Percentiles rank a stretch among this genome's conserved stretches.
Conservation (phyloP, 2,329 filamentous ascomycete genomes). For the Alternaria incomplexa region DNA sequence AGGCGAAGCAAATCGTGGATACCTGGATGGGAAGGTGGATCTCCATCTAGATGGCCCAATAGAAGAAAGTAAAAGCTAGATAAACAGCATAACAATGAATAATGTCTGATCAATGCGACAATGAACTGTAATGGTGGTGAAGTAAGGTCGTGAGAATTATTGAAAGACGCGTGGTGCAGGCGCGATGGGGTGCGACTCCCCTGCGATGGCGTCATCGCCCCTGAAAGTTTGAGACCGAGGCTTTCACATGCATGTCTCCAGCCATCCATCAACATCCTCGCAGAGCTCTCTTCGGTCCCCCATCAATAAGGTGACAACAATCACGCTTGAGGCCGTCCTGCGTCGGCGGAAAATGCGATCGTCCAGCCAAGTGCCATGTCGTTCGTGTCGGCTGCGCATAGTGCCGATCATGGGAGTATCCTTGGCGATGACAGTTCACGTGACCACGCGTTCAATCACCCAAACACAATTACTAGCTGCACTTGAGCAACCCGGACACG, state of each 20-base stretch:
- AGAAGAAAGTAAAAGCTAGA: constrained; percentile 8
- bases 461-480: neutral
- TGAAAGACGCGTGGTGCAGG: neutral
- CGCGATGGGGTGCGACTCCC: neutral
- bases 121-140: neutral
- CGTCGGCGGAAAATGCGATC: neutral
- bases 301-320: neutral
- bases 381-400: neutral
- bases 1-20: constrained; percentile 68
- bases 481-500: neutral
- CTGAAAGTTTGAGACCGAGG: neutral
- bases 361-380: neutral
- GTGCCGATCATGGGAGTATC: neutral
- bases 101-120: neutral
- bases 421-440: neutral
- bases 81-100: neutral
- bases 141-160: neutral
- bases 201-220: constrained; percentile 1
- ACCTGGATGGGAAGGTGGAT: constrained; percentile 76
- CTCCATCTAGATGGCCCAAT: neutral
- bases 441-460: neutral
- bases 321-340: neutral
- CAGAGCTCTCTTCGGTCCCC: neutral
- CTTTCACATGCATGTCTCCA: neutral
- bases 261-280: neutral